These are phyloP conservation scores for Amaranthus tricolor DNA, from an alignment of 179 eudicot species.

Conservation along the genomic window DNA sequence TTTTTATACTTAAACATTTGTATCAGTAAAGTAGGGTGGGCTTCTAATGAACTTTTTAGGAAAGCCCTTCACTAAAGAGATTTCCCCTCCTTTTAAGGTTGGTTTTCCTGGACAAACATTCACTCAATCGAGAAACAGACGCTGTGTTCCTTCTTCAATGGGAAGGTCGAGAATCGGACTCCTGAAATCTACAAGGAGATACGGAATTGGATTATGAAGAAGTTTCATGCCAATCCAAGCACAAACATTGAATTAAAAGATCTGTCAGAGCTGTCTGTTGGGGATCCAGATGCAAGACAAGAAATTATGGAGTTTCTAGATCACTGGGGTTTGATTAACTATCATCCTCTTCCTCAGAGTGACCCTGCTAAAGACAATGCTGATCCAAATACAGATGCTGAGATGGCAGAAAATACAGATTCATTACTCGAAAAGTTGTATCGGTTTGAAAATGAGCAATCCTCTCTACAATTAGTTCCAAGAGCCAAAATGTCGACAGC, in stretches of 20 bases:
- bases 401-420: constrained; percentile 38
- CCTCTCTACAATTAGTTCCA: constrained; percentile 39
- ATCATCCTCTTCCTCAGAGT: constrained; percentile 66
- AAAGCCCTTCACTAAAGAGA: background rate
- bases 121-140: constrained; percentile 76
- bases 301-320: constrained; percentile 95
- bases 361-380: constrained; percentile 34
- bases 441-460: constrained; percentile 62
- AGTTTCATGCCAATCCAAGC: constrained; percentile 67
- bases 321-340: constrained; percentile 97
- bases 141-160: constrained; percentile 76
- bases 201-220: constrained; percentile 85
- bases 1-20: background rate
- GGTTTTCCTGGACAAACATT: constrained; percentile 88
- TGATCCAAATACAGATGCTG: constrained; percentile 36
- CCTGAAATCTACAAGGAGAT: constrained; percentile 76
- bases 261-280: constrained; percentile 65
- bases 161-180: constrained; percentile 67
- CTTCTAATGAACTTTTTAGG: constrained; percentile 1
- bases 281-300: constrained; percentile 69
- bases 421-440: constrained; percentile 63
- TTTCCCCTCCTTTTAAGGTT: constrained; percentile 44
- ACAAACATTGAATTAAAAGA: constrained; percentile 59
- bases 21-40: background rate
- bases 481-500: constrained; percentile 42